Evolutionary conservation across 1,284 basidiomycete genomes (phyloP).

Genomic region (Cutaneotrichosporon sp.): DNA sequence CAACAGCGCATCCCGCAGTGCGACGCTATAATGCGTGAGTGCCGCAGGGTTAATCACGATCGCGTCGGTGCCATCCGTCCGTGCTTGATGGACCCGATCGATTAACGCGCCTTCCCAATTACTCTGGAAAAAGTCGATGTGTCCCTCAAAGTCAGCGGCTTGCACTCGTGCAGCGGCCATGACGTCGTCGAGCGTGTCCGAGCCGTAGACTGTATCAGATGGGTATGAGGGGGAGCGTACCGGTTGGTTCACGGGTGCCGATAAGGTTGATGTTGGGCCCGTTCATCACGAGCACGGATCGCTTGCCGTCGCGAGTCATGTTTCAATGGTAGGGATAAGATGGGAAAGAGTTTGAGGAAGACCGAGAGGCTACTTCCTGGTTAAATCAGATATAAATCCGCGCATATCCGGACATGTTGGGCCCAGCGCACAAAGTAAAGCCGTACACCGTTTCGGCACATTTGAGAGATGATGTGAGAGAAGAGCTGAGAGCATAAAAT

Average conservation of each 20-base stretch:
- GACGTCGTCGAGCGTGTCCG: slow-evolving; percentile 37
- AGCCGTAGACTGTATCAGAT: slow-evolving; percentile 39
- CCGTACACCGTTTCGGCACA: not conserved
- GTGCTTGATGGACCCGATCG: slow-evolving; percentile 46
- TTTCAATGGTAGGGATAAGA: not conserved
- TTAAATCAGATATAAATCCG: not conserved
- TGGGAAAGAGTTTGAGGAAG: not conserved
- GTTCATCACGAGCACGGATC: slow-evolving; percentile 31
- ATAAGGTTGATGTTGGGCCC: slow-evolving; percentile 52
- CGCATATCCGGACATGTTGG: not conserved
- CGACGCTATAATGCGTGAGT: slow-evolving; percentile 48
- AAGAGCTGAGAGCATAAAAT: too few species aligned
- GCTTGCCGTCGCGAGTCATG: slow-evolving; percentile 14
- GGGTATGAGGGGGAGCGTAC: not conserved
- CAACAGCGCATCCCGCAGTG: slow-evolving; percentile 45
- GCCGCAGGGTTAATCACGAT: slow-evolving; percentile 45
- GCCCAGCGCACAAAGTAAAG: not conserved
- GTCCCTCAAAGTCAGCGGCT: slow-evolving; percentile 22
- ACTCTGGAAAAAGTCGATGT: slow-evolving; percentile 41
- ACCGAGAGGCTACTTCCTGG: not conserved
- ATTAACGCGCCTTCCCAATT: slow-evolving; percentile 50
- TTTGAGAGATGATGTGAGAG: not conserved
- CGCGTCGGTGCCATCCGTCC: slow-evolving; percentile 36
- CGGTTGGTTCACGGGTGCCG: slow-evolving; percentile 43
- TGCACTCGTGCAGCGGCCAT: slow-evolving; percentile 19